phyloP scores from a whole-genome alignment of 2,329 filamentous ascomycete genomes.

The Cercospora brassicicola region DNA sequence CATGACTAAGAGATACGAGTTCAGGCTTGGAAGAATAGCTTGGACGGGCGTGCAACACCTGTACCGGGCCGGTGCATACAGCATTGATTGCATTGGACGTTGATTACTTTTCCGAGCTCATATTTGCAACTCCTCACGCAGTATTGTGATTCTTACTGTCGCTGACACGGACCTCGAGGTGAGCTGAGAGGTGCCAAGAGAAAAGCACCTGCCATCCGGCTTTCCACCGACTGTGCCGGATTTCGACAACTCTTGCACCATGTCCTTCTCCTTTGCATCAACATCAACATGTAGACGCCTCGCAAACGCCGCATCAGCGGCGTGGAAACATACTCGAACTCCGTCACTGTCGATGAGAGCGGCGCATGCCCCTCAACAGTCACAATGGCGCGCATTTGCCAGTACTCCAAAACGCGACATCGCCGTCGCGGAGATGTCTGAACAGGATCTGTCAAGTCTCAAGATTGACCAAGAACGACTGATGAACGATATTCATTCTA shows the following conservation, averaged over 20 bases:
- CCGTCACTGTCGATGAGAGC: neutral
- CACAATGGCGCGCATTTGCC: conserved; percentile 35
- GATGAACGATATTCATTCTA: conserved; percentile 64
- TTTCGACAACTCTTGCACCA: conserved; percentile 9
- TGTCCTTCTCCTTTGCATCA: conserved; percentile 10
- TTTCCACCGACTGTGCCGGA: conserved; percentile 1
- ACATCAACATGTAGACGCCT: conserved; percentile 15
- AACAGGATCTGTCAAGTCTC: conserved; percentile 54
- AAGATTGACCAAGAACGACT: conserved; percentile 61
- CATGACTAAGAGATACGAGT: conserved; percentile 10
- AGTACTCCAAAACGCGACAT: conserved; percentile 39
- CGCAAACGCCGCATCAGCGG: neutral
- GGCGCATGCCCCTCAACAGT: neutral
- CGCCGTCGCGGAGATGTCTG: conserved; percentile 51
- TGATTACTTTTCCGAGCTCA: neutral
- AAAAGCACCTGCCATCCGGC: conserved; percentile 6
- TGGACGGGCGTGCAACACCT: neutral
- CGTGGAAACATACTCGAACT: neutral
- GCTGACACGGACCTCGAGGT: neutral
- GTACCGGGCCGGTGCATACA: neutral
- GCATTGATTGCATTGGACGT: neutral
- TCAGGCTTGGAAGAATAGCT: neutral
- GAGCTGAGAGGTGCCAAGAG: conserved; percentile 7
- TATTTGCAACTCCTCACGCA: neutral
- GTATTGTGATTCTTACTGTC: neutral